These are phyloP conservation scores for Colletotrichum chlorophyti DNA, from an alignment of 2,329 filamentous ascomycete species.

Conservation along the genomic window DNA sequence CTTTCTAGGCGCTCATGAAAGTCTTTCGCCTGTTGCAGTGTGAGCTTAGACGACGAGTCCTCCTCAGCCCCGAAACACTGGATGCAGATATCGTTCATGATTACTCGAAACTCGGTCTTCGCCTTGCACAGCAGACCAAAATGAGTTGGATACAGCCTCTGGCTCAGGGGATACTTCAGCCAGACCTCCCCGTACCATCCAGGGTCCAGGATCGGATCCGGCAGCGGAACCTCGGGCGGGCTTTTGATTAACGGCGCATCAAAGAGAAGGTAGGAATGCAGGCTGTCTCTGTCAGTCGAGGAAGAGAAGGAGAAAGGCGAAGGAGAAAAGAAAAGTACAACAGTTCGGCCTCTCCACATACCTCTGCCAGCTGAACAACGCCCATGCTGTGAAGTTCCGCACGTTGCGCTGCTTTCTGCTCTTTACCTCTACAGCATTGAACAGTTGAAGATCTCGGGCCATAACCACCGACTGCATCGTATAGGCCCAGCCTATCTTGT, in stretches of 20 bases:
- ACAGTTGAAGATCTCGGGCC: conserved; percentile 41
- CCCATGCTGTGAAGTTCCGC: conserved; percentile 44
- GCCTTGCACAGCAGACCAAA: conserved; percentile 39
- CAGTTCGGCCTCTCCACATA: too few species aligned
- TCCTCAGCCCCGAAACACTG: too few species aligned
- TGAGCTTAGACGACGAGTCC: too few species aligned
- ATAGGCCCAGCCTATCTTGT: conserved; percentile 45
- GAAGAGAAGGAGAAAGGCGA: too few species aligned
- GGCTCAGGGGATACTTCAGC: conserved; percentile 41
- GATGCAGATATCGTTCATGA: conserved; percentile 36
- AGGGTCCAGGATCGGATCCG: conserved; percentile 32
- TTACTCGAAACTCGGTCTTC: conserved; percentile 36
- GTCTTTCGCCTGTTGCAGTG: too few species aligned
- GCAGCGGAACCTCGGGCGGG: conserved; percentile 39
- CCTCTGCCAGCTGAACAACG: conserved; percentile 42
- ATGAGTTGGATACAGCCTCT: conserved; percentile 30
- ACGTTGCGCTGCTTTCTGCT: conserved; percentile 32
- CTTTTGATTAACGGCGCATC: conserved; percentile 36
- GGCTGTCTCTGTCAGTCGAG: too few species aligned
- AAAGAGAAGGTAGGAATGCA: conserved; percentile 38
- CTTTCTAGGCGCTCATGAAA: conserved; percentile 30
- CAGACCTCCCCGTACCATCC: conserved; percentile 44
- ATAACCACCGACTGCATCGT: conserved; percentile 39
- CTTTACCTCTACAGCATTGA: conserved; percentile 26
- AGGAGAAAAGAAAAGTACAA: too few species aligned